Evolutionary conservation across 1,139 yeast species (phyloP).

Genomic region (Sugiyamaella castrensis): DNA sequence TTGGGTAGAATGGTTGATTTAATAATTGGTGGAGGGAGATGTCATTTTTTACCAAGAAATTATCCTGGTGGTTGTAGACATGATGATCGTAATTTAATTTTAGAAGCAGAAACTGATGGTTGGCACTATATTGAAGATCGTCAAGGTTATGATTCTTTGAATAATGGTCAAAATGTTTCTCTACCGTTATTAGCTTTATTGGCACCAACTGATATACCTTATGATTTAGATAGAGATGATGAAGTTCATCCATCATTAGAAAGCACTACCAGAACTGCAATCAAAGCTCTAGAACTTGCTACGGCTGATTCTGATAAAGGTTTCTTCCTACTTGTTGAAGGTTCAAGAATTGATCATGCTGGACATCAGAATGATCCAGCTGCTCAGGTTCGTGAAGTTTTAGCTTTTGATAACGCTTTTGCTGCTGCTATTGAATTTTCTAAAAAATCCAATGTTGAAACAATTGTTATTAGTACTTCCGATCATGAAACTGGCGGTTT

Average conservation of each 20-base stretch:
- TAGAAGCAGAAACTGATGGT: slow-evolving; percentile 55
- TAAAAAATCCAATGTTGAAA: slow-evolving; percentile 55
- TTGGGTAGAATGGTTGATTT: slow-evolving; percentile 76
- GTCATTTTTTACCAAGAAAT: slow-evolving; percentile 55
- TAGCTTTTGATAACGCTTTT: slow-evolving; percentile 76
- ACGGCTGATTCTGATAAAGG: slow-evolving; percentile 69
- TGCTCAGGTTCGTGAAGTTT: slow-evolving; percentile 75
- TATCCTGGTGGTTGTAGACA: slow-evolving; percentile 57
- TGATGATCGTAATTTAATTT: slow-evolving; percentile 61
- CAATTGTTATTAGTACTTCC: slow-evolving; percentile 71
- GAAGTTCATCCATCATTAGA: slow-evolving; percentile 64
- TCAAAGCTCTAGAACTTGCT: slow-evolving; percentile 60
- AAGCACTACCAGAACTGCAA: slow-evolving; percentile 68
- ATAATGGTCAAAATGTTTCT: slow-evolving; percentile 56
- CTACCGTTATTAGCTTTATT: slow-evolving; percentile 72
- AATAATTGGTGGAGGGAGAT: slow-evolving; percentile 85
- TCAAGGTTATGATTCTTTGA: slow-evolving; percentile 51
- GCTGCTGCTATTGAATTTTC: slow-evolving; percentile 65
- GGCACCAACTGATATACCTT: slow-evolving; percentile 73
- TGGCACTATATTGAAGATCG: slow-evolving; percentile 67
- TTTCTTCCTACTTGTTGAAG: slow-evolving; percentile 77
- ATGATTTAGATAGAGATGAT: slow-evolving; percentile 67
- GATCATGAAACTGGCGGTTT: slow-evolving; percentile 94
- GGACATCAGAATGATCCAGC: slow-evolving; percentile 89
- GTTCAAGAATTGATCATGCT: slow-evolving; percentile 88